Evolutionary conservation across 345 rosid genomes (phyloP).

Genomic region (Clarkia xantiana): DNA sequence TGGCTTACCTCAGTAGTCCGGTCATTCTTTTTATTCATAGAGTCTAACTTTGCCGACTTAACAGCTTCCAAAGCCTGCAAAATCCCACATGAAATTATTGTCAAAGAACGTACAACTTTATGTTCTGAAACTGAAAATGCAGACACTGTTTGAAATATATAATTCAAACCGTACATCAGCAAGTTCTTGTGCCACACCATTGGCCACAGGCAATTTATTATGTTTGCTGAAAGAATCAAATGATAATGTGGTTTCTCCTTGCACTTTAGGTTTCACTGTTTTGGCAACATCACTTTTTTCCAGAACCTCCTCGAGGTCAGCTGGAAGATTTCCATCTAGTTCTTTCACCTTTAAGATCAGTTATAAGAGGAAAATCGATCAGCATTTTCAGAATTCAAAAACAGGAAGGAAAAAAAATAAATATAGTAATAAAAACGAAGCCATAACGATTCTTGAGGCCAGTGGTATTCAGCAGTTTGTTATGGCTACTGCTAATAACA

Average conservation of each 20-base stretch:
- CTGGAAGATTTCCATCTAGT: conserved; percentile 54
- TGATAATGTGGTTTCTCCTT: conserved; percentile 14
- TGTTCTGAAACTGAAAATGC: too few relatives aligned
- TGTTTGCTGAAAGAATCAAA: conserved; percentile 18
- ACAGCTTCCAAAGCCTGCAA: not conserved
- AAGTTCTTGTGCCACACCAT: conserved; percentile 12
- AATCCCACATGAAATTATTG: not conserved
- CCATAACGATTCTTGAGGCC: too few relatives aligned
- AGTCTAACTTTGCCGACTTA: conserved; percentile 1
- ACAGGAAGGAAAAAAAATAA: not conserved
- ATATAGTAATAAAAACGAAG: too few relatives aligned
- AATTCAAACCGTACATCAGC: conserved; percentile 14
- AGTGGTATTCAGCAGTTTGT: too few relatives aligned
- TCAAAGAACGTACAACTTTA: too few relatives aligned
- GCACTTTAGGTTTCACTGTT: conserved; percentile 9
- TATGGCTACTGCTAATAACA: too few relatives aligned
- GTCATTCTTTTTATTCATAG: not conserved
- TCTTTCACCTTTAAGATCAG: conserved; percentile 37
- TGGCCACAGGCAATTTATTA: conserved; percentile 1
- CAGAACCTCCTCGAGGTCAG: conserved; percentile 46
- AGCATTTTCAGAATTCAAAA: not conserved
- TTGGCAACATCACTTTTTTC: conserved; percentile 15
- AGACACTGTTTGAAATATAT: too few relatives aligned
- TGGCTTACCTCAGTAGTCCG: not conserved
- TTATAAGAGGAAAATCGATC: not conserved